phyloP scores from a whole-genome alignment of 2,329 filamentous ascomycete genomes.

The Claviceps purpurea region DNA sequence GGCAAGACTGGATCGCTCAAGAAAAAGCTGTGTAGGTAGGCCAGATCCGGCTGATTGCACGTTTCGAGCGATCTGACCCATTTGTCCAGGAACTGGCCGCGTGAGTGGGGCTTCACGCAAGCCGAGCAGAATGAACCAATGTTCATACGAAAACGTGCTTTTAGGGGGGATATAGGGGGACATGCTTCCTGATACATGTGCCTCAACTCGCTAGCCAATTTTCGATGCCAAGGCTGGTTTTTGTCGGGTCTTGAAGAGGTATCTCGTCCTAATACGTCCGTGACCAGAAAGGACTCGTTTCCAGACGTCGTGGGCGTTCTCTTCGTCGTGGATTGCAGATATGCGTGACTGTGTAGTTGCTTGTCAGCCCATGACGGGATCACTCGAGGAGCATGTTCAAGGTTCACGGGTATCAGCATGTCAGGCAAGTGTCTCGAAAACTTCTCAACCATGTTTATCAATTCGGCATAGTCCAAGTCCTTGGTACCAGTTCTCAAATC shows the following conservation, averaged over 20 bases:
- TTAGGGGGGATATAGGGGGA: conserved; percentile 45
- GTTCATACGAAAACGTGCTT: conserved; percentile 48
- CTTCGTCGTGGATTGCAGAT: conserved; percentile 16
- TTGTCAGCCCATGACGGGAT: conserved; percentile 47
- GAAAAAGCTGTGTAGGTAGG: conserved; percentile 60
- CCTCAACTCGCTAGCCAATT: conserved; percentile 19
- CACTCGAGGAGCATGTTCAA: conserved; percentile 33
- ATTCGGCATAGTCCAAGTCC: conserved; percentile 25
- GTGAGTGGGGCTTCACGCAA: conserved; percentile 51
- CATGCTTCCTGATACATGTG: conserved; percentile 40
- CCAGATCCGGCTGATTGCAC: conserved; percentile 67
- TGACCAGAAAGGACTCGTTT: conserved; percentile 3
- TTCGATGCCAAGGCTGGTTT: not conserved
- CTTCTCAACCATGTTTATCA: conserved; percentile 52
- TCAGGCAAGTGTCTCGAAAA: conserved; percentile 65
- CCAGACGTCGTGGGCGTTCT: conserved; percentile 16
- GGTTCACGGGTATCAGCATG: conserved; percentile 76
- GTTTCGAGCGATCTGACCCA: conserved; percentile 53
- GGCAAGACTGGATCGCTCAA: conserved; percentile 49
- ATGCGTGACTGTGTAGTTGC: conserved; percentile 8
- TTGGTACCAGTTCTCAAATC: conserved; percentile 19
- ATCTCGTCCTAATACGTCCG: not conserved
- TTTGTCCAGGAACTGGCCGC: conserved; percentile 51
- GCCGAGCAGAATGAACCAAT: conserved; percentile 48
- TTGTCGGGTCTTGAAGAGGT: not conserved